Evolutionary conservation across 2,329 filamentous ascomycete genomes (phyloP).

Genomic region (Phymatotrichopsis omnivora): DNA sequence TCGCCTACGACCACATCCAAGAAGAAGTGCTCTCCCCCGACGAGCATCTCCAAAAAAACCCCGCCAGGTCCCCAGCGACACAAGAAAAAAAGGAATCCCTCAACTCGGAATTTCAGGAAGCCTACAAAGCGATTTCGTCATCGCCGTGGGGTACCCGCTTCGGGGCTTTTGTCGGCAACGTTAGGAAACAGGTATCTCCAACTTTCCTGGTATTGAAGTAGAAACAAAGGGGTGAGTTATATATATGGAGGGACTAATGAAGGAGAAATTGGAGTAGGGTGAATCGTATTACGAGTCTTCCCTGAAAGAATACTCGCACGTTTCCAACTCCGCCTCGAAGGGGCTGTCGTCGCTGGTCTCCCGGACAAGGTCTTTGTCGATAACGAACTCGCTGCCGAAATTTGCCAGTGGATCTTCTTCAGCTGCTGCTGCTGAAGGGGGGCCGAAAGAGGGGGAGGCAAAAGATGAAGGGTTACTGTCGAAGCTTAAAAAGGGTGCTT

Average conservation of each 20-base stretch:
- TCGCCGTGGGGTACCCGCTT: conserved; percentile 86
- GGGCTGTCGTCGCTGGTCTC: conserved; percentile 62
- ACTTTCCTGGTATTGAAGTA: not conserved
- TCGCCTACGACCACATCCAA: conserved; percentile 90
- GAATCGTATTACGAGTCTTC: conserved; percentile 79
- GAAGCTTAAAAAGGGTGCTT: conserved; percentile 23
- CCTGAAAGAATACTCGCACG: conserved; percentile 68
- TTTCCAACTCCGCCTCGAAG: conserved; percentile 70
- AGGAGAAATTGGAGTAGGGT: conserved; percentile 50
- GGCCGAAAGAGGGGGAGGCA: not conserved
- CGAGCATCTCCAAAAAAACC: conserved; percentile 36
- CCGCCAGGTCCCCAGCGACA: conserved; percentile 28
- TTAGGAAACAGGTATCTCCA: conserved; percentile 69
- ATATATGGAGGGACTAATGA: not conserved
- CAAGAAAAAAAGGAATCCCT: conserved; percentile 44
- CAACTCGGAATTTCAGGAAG: conserved; percentile 84
- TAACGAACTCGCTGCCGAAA: conserved; percentile 41
- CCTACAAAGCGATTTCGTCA: conserved; percentile 83
- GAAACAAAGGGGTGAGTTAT: not conserved
- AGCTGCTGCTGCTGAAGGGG: conserved; percentile 4
- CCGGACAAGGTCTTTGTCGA: conserved; percentile 62
- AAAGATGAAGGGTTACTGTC: conserved; percentile 22
- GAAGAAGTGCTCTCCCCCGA: conserved; percentile 61
- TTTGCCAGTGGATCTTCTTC: conserved; percentile 28
- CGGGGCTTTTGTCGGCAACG: conserved; percentile 78